Evolutionary conservation across 768 basidiomycete species (phyloP).

Genomic region (Lactifluus echinatus): DNA sequence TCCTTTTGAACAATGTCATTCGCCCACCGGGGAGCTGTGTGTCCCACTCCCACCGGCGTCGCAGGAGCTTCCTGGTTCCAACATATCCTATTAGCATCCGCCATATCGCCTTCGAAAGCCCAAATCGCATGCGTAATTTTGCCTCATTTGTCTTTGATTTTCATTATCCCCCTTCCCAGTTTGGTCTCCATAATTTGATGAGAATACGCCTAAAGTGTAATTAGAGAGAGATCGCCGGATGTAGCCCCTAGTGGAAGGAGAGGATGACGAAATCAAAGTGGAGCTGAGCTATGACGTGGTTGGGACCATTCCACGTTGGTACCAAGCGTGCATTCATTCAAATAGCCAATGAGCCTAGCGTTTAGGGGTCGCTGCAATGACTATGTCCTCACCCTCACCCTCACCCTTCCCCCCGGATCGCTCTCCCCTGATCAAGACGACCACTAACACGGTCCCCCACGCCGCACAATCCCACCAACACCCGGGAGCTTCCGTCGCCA

Average conservation of each 20-base stretch:
- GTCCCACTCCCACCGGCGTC: not conserved
- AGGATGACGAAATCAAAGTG: constrained; percentile 6
- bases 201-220: not conserved
- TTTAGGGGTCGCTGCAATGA: constrained; percentile 10
- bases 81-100: not conserved
- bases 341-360: constrained; percentile 5
- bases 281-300: not conserved
- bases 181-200: not conserved
- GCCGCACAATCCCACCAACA: not conserved
- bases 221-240: too few species aligned
- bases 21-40: not conserved
- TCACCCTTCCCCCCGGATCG: not conserved
- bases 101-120: not conserved
- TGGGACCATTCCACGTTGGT: not conserved
- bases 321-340: constrained; percentile 10
- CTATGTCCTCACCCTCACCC: not conserved
- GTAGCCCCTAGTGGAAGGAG: too few species aligned
- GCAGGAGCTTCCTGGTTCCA: not conserved
- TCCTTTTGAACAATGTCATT: constrained; percentile 12
- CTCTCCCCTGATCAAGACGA: constrained; percentile 10
- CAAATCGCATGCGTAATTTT: not conserved
- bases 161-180: not conserved
- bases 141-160: not conserved
- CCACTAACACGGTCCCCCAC: constrained; percentile 1
- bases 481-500: not conserved